Evolutionary conservation across 129 eudicot species (phyloP).

Genomic region (Flaveria bidentis): DNA sequence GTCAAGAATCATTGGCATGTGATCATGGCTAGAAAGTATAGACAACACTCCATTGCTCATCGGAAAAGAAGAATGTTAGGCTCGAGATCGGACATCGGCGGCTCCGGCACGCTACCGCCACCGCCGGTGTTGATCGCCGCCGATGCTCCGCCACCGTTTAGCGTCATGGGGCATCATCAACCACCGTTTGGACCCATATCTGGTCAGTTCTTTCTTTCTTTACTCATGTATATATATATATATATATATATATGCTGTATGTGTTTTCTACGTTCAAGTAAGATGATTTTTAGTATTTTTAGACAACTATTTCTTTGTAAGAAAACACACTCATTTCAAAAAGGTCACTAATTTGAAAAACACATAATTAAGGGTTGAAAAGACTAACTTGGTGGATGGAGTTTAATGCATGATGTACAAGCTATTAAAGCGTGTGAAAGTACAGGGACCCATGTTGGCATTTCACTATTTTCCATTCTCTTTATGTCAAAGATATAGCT

Average conservation of each 20-base stretch:
- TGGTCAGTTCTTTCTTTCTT: not conserved
- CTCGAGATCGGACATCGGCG: not conserved
- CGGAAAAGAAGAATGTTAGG: constrained; percentile 8
- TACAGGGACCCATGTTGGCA: constrained; percentile 4
- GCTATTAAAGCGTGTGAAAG: not conserved
- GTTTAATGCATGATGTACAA: constrained; percentile 17
- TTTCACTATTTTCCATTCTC: constrained; percentile 15
- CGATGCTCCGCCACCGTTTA: not conserved
- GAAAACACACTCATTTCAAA: no score
- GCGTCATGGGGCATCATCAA: not conserved
- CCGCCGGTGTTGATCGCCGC: not conserved
- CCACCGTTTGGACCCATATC: not conserved
- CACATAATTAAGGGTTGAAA: not conserved
- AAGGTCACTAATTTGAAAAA: not conserved
- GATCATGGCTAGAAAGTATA: constrained; percentile 16
- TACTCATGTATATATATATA: not conserved
- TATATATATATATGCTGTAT: no score
- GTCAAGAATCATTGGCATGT: constrained; percentile 21
- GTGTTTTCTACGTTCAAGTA: no score
- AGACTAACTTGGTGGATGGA: constrained; percentile 1
- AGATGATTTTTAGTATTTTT: not conserved
- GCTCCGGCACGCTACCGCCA: not conserved
- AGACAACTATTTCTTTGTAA: not conserved
- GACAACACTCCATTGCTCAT: not conserved
- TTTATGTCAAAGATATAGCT: constrained; percentile 28